A percentile compares a stretch with the other conserved stretches of the same genome.
Evolutionary conservation across 176 grass and related monocot species (phyloP).

Genomic region (Ensete glaucum): DNA sequence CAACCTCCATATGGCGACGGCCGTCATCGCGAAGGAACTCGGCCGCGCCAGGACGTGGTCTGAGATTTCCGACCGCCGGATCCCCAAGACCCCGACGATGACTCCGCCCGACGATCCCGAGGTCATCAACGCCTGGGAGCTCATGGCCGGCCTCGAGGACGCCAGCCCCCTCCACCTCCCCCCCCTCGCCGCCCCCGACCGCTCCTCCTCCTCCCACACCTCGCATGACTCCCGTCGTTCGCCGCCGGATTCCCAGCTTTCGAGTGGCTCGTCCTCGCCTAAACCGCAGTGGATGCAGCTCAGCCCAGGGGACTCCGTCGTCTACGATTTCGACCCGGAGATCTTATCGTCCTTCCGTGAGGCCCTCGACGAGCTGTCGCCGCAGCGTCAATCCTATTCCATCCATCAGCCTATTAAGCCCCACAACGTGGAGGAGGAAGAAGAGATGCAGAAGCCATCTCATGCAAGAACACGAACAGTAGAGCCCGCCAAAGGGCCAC

Average conservation of each 20-base stretch:
- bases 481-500: not conserved
- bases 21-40: not conserved
- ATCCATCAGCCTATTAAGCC: not conserved
- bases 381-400: constrained; percentile 7
- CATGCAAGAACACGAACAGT: not conserved
- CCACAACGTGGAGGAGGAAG: not conserved
- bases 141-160: constrained; percentile 94
- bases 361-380: constrained; percentile 30
- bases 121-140: constrained; percentile 93
- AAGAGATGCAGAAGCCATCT: not conserved
- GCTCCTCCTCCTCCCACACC: constrained; percentile 28
- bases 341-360: constrained; percentile 47
- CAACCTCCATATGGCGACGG: constrained; percentile 2
- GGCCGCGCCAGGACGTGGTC: constrained; percentile 19
- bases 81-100: constrained; percentile 40
- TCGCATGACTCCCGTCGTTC: not conserved
- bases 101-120: constrained; percentile 52
- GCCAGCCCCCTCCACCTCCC: constrained; percentile 26
- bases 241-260: not conserved
- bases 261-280: not conserved
- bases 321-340: constrained; percentile 40
- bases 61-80: constrained; percentile 33
- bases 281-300: constrained; percentile 38
- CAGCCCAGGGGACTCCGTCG: constrained; percentile 19
- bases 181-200: not conserved